Evolutionary conservation across 1,139 yeast genomes (phyloP), one percentile per base, ranked within the genome.

Genomic region (Barnettozyma hawaiiensis): DNA sequence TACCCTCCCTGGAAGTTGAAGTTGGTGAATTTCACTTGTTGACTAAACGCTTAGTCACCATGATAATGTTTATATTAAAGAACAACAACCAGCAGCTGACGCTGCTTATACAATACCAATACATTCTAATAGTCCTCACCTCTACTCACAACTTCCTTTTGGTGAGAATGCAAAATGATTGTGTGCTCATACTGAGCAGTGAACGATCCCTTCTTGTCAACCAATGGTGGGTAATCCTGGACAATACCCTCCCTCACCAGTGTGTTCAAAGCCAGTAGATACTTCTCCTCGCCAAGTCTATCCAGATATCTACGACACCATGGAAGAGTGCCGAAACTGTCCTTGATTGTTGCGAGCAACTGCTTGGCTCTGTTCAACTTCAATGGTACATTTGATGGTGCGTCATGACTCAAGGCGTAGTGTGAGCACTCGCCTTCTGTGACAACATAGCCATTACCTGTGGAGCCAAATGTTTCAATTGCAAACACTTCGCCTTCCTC

Each of bases 401-500:
- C 71, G 41, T 74, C 81, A 24, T 65, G 62, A 54, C 72, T 76
- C 56, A 78, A 69, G 29, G 95, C 90, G 61, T 92, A 92, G 66
- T 92, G 99, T 10, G 97, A 89, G 57, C 92, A 83, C 64, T 94
- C 98, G 38, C 98, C 98, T 48, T 81, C 84, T 19, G 80, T 72
- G 41, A 81, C 69, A 31, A 92, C 98, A 56, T 81, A 82, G 22
- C 97, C 99, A 49, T 84, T 77, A 49, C 99, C 99, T 2, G 98
- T 92, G 35, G 96, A 78, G 6, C 98, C 98, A 59, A 92, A 92
- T 4, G 99, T 92, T 66, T 92, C 99, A 59, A 94, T 90, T 44
- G 99, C 99, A 71, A 87, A 92, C 3, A 89, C 83, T 63, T 92
- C 98, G 48, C 97, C 97, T 68, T 92, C 99, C 64, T 94, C 99